phyloP scores from a whole-genome alignment of 163 green algal species.

The Chlorella variabilis region DNA sequence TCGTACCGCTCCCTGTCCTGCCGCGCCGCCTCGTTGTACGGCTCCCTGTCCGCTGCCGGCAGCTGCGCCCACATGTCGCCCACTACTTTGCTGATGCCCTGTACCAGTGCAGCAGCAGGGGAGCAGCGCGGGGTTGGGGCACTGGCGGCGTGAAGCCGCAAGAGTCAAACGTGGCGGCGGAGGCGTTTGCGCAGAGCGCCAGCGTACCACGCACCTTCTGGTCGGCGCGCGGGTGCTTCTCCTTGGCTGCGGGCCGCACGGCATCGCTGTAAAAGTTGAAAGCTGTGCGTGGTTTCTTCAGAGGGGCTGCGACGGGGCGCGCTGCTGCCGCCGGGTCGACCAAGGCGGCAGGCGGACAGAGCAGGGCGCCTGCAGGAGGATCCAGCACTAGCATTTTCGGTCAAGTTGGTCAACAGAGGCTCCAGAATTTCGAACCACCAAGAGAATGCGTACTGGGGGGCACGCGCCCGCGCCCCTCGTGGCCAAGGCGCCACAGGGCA shows the following conservation, averaged over 20 bases:
- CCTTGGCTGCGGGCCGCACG: not conserved
- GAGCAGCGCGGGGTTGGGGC: not conserved
- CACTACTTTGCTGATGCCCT: conserved; percentile 25
- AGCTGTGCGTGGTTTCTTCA: conserved; percentile 1
- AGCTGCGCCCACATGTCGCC: conserved; percentile 23
- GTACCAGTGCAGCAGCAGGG: not conserved
- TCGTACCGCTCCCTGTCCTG: conserved; percentile 29
- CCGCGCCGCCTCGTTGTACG: conserved; percentile 5
- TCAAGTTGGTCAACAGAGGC: too few species aligned
- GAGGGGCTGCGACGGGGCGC: not conserved
- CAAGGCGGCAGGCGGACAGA: conserved; percentile 11
- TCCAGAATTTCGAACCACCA: too few species aligned
- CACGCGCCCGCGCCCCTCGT: too few species aligned
- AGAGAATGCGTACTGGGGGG: too few species aligned
- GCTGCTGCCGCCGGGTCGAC: not conserved
- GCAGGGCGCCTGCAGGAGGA: conserved; percentile 8
- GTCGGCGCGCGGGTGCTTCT: not conserved
- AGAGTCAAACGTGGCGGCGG: not conserved
- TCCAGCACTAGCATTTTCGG: too few species aligned
- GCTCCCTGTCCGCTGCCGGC: not conserved
- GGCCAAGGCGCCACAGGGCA: too few species aligned
- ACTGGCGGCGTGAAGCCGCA: too few species aligned
- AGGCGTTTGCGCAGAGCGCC: too few species aligned
- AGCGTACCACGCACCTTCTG: too few species aligned
- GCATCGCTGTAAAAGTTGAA: conserved; percentile 33